Evolutionary conservation across 2,329 filamentous ascomycete genomes (phyloP).

Genomic region (Neopestalotiopsis sp.): DNA sequence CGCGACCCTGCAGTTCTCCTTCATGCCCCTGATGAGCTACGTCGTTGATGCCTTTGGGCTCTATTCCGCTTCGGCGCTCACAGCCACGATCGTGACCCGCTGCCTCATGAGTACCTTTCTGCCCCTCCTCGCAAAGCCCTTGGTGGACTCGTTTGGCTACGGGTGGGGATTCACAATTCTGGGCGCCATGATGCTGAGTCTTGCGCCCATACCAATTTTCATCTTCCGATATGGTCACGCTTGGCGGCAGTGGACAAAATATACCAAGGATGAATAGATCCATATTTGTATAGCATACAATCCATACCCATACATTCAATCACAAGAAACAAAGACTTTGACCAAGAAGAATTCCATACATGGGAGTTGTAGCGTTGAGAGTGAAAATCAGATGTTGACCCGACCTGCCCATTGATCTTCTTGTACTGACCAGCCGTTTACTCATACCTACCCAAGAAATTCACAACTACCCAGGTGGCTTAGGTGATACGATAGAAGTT

Average conservation of each 20-base stretch:
- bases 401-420: too few relatives aligned
- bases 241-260: conserved; percentile 58
- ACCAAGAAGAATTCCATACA: too few relatives aligned
- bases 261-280: conserved; percentile 44
- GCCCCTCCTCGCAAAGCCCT: conserved; percentile 54
- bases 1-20: conserved; percentile 48
- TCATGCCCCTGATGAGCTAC: conserved; percentile 59
- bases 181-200: conserved; percentile 43
- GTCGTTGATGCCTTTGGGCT: conserved; percentile 62
- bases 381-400: too few relatives aligned
- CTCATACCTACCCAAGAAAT: too few relatives aligned
- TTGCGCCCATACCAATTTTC: conserved; percentile 57
- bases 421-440: too few relatives aligned
- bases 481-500: neutral
- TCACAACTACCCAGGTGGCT: too few relatives aligned
- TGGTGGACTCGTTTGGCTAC: conserved; percentile 55
- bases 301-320: neutral
- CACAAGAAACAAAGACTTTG: too few relatives aligned
- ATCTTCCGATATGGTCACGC: conserved; percentile 55
- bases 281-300: neutral
- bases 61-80: conserved; percentile 63
- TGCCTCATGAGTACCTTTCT: conserved; percentile 63
- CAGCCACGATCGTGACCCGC: conserved; percentile 59
- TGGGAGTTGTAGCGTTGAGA: too few relatives aligned
- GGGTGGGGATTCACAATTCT: conserved; percentile 57